Evolutionary conservation across 2,329 filamentous ascomycete genomes (phyloP).

Genomic region (Claviceps sp.): DNA sequence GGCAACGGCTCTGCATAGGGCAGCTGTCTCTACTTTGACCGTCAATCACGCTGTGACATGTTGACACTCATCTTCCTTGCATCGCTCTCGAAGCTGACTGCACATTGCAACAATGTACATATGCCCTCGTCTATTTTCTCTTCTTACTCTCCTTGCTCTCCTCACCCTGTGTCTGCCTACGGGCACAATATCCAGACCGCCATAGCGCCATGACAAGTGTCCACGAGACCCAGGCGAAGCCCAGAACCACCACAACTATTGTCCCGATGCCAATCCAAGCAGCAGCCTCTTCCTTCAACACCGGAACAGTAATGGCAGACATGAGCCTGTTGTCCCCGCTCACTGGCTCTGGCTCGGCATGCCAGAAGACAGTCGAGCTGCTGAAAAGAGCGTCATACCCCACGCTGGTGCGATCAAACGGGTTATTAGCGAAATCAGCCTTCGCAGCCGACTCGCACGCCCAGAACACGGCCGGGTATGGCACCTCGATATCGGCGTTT

Average conservation of each 20-base stretch:
- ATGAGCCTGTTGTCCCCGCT: constrained; percentile 27
- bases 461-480: constrained; percentile 83
- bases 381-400: constrained; percentile 77
- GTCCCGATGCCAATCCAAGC: constrained; percentile 42
- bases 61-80: not conserved
- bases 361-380: constrained; percentile 69
- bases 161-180: not conserved
- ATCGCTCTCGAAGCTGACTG: not conserved
- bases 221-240: constrained; percentile 58
- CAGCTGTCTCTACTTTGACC: no score
- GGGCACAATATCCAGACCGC: constrained; percentile 1
- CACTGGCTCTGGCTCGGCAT: constrained; percentile 43
- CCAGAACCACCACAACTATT: constrained; percentile 42
- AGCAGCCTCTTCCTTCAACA: constrained; percentile 41
- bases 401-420: constrained; percentile 74
- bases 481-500: constrained; percentile 43
- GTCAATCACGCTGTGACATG: no score
- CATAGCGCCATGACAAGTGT: constrained; percentile 27
- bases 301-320: constrained; percentile 48
- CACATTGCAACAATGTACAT: not conserved
- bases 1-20: no score
- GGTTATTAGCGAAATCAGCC: constrained; percentile 58
- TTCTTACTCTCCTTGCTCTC: constrained; percentile 2
- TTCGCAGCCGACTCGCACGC: constrained; percentile 59
- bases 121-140: not conserved